A percentile compares a stretch with the other conserved stretches of the same genome.
Evolutionary conservation across 2,329 filamentous ascomycete species (phyloP).

Genomic region (Botryotinia globosa): DNA sequence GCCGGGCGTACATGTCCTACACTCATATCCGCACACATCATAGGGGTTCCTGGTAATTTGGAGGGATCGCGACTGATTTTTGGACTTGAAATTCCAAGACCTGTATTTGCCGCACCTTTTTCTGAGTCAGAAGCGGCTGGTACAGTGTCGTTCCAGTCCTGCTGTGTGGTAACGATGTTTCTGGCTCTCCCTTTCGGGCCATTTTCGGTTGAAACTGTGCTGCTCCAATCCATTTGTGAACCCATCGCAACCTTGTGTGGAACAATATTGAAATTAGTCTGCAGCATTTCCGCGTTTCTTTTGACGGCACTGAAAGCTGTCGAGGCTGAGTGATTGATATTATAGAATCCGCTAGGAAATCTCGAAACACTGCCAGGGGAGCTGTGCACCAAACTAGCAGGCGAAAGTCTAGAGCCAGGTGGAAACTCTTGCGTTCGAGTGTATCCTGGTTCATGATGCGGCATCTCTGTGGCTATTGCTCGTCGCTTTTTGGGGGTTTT

Average conservation of each 20-base stretch:
- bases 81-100: background rate
- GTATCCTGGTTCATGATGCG: background rate
- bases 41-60: background rate
- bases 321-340: background rate
- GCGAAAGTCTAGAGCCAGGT: background rate
- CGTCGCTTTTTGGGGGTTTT: background rate
- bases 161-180: background rate
- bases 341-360: background rate
- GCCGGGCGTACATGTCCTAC: background rate
- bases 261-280: background rate
- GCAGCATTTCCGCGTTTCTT: background rate
- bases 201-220: background rate
- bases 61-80: background rate
- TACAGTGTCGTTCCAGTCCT: background rate
- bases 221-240: background rate
- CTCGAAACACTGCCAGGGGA: background rate
- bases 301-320: background rate
- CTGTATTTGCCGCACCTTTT: background rate
- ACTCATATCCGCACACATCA: background rate
- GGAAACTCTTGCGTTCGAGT: background rate
- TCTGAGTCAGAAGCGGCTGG: background rate
- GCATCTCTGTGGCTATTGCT: background rate
- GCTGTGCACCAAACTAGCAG: background rate
- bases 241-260: background rate
- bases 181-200: background rate